phyloP scores from a whole-genome alignment of 257 asterid species.

The Haberlea rhodopensis region DNA sequence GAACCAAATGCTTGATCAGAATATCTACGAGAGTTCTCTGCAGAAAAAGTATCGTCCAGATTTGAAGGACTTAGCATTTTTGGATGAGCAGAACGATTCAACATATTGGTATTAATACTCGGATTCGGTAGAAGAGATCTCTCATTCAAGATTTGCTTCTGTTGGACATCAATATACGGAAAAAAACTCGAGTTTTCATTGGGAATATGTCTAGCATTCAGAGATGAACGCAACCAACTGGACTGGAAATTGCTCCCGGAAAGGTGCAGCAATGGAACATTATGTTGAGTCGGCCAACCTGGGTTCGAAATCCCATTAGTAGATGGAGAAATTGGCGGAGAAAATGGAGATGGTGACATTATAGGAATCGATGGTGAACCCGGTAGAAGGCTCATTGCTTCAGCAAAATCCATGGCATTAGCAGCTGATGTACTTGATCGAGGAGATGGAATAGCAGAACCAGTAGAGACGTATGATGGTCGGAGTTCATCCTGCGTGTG shows the following conservation, averaged over 20 bases:
- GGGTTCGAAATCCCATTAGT: constrained; percentile 46
- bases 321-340: constrained; percentile 77
- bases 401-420: constrained; percentile 58
- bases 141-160: constrained; percentile 55
- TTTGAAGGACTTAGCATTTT: constrained; percentile 54
- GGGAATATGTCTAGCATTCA: constrained; percentile 63
- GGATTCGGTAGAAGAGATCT: constrained; percentile 38
- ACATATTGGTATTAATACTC: constrained; percentile 30
- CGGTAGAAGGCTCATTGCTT: constrained; percentile 61
- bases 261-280: constrained; percentile 68
- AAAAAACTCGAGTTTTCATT: constrained; percentile 39
- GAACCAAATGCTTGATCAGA: constrained; percentile 52
- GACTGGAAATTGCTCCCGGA: constrained; percentile 70
- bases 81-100: constrained; percentile 52
- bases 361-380: constrained; percentile 53
- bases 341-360: constrained; percentile 53
- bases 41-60: constrained; percentile 66
- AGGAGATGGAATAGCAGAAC: constrained; percentile 78
- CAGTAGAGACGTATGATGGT: constrained; percentile 71
- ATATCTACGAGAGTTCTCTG: constrained; percentile 69
- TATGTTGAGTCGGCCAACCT: constrained; percentile 60
- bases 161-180: constrained; percentile 50
- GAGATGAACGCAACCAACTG: constrained; percentile 70
- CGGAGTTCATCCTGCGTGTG: constrained; percentile 76
- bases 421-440: constrained; percentile 44